phyloP scores from a whole-genome alignment of 306 rosid species.

The Begonia peltatifolia region DNA sequence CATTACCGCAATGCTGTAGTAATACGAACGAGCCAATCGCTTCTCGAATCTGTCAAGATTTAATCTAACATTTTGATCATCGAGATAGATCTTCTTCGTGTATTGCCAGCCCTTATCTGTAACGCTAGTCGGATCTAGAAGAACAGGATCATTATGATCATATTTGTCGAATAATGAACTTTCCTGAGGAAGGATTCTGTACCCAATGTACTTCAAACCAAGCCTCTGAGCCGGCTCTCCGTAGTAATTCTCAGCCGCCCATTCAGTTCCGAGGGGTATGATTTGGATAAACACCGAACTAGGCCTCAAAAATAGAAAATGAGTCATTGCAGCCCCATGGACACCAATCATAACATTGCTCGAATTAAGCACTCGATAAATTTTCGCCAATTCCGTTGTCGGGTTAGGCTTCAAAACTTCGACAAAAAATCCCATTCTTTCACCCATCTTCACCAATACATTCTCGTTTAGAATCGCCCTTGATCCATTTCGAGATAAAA shows the following conservation, averaged over 20 bases:
- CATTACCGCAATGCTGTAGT: slow-evolving; percentile 20
- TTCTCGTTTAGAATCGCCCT: slow-evolving; percentile 63
- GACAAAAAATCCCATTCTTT: slow-evolving; percentile 49
- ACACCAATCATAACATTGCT: slow-evolving; percentile 89
- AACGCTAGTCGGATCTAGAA: slow-evolving; percentile 51
- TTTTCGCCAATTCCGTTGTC: slow-evolving; percentile 71
- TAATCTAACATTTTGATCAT: slow-evolving; percentile 59
- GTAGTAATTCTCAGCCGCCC: slow-evolving; percentile 87
- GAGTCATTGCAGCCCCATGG: slow-evolving; percentile 99
- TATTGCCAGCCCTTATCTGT: slow-evolving; percentile 67
- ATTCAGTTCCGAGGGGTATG: slow-evolving; percentile 64
- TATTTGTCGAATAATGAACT: slow-evolving; percentile 52
- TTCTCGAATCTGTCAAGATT: slow-evolving; percentile 55
- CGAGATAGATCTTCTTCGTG: slow-evolving; percentile 86
- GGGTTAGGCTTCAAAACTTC: slow-evolving; percentile 42
- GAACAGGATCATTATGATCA: slow-evolving; percentile 42
- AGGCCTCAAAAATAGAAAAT: slow-evolving; percentile 68
- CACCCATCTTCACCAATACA: slow-evolving; percentile 51
- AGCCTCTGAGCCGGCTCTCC: slow-evolving; percentile 84
- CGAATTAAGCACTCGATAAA: slow-evolving; percentile 46
- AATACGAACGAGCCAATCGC: slow-evolving; percentile 50
- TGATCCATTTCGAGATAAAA: slow-evolving; percentile 67
- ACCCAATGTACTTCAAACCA: slow-evolving; percentile 70
- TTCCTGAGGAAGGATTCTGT: slow-evolving; percentile 49
- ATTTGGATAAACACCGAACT: slow-evolving; percentile 66